phyloP scores from a whole-genome alignment of 768 basidiomycete species.

The Cystoderma amianthinum region DNA sequence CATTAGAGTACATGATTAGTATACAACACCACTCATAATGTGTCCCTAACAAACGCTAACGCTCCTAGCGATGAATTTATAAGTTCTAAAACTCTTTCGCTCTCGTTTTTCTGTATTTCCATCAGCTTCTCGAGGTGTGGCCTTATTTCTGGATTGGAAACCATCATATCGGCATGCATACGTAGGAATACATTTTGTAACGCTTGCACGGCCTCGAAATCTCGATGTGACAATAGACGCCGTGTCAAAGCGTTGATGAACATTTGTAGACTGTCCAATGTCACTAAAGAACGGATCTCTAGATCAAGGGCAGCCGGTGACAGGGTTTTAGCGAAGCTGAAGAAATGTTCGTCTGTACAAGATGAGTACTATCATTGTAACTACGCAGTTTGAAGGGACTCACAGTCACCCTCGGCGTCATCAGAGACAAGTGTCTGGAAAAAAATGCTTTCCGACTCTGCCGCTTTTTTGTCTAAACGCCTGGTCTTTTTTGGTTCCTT shows the following conservation, averaged over 20 bases:
- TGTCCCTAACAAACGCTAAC: conserved; percentile 69
- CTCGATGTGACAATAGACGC: conserved; percentile 71
- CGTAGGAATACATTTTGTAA: conserved; percentile 79
- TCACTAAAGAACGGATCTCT: conserved; percentile 75
- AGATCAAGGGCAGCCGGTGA: conserved; percentile 90
- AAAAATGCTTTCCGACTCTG: conserved; percentile 61
- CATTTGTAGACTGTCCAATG: conserved; percentile 49
- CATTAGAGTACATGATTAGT: background rate
- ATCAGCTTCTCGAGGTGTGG: conserved; percentile 49
- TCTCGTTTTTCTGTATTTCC: conserved; percentile 69
- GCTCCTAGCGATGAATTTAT: conserved; percentile 71
- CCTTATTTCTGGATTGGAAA: conserved; percentile 62
- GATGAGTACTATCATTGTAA: background rate
- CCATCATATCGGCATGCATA: conserved; percentile 76
- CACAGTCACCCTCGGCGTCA: conserved; percentile 59
- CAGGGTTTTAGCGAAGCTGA: conserved; percentile 75
- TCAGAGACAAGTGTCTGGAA: conserved; percentile 54
- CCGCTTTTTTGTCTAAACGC: conserved; percentile 44
- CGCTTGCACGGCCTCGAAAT: conserved; percentile 94
- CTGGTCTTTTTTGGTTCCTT: conserved; percentile 36
- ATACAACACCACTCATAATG: conserved; percentile 28
- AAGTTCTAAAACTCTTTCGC: conserved; percentile 68
- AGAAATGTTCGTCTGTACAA: conserved; percentile 71
- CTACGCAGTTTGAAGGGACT: conserved; percentile 21
- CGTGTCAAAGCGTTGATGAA: conserved; percentile 73